These are phyloP conservation scores for Seiridium cupressi DNA, from an alignment of 2,329 filamentous ascomycete species.

Conservation along the genomic window DNA sequence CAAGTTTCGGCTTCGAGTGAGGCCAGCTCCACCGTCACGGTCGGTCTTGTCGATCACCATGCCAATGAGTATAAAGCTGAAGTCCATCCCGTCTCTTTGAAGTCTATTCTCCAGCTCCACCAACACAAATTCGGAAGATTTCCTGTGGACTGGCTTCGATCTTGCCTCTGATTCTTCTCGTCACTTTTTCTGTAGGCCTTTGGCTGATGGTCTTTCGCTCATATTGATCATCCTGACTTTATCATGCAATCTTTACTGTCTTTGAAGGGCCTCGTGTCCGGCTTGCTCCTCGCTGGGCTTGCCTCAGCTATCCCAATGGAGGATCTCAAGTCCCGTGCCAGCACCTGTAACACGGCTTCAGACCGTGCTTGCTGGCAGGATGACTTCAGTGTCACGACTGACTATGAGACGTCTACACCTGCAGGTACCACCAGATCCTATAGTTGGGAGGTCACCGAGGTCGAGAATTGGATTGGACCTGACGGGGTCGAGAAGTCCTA, in stretches of 20 bases:
- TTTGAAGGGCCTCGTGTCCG: slow-evolving; percentile 1
- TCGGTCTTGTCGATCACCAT: background rate
- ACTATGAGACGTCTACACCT: slow-evolving; percentile 21
- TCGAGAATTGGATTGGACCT: slow-evolving; percentile 20
- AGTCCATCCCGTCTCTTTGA: background rate
- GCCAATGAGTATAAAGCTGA: background rate
- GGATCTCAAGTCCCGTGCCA: background rate
- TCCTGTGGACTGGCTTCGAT: background rate
- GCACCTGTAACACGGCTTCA: slow-evolving; percentile 8
- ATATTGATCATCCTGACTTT: background rate
- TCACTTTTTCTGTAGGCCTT: background rate
- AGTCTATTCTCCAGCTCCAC: background rate
- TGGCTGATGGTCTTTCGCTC: background rate
- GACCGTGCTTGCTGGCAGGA: slow-evolving; percentile 23
- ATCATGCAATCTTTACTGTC: slow-evolving; percentile 7
- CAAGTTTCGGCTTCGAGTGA: background rate
- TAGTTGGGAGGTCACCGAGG: slow-evolving; percentile 19
- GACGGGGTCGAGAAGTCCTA: slow-evolving; percentile 23
- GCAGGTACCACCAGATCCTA: slow-evolving; percentile 14
- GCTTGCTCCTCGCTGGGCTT: slow-evolving; percentile 8
- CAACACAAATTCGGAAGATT: background rate
- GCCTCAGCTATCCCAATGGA: background rate
- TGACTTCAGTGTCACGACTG: slow-evolving; percentile 22
- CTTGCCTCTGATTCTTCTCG: background rate
- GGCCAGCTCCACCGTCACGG: background rate